Base-by-base conservation (phyloP, 1,284 basidiomycete species). In the Schizophyllum amplum region DNA sequence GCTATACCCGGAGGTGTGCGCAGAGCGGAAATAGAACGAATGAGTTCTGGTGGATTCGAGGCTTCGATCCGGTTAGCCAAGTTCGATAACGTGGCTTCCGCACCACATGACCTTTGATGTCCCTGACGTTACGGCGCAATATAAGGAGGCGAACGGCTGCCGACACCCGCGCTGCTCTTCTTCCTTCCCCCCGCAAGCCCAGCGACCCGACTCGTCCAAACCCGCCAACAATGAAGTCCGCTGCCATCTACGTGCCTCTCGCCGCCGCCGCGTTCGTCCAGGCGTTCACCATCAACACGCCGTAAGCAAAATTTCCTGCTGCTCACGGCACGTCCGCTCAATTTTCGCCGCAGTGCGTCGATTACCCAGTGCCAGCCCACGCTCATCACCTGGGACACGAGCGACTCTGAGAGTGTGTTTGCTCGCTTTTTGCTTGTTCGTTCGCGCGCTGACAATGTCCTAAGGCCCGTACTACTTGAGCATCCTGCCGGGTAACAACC, bases 271-370 rank as follows among this genome's bases (percentile, higher is more conserved):
- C 69, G 55, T 58, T 74, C 20, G 81, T 77, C 21, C 78, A 82
- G 68, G 48, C n/a, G 25, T 61, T 80, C 58, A 72, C 66, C 0
- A 74, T 87, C 65, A 81, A 84, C 63, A 87, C 83, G 20, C 84
- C 83, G 83, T 86, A 62, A 47, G 52, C 57, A 25, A 15, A 57
- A 60, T 56, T 27, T 52, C 59, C 61, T 55, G 26, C 53, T 63
- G 53, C 60, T 54, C 22, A 62, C 51, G 42, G 48, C 24, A 53
- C 51, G 52, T 49, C 57, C 53, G 55, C 53, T 20, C 50, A 61
- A 81, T 79, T 20, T 7, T 66, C 50, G 75, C 69, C 57, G 71
- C 71, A 51, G 74, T 9, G 33, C 33, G 33, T 42, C 33, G 33
- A 17, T 42, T 17, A 42, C 76, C 46, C 69, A 75, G 56, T 87